These are phyloP conservation scores for Xerocomellus amylosporus DNA, from an alignment of 768 basidiomycete genomes.

Conservation along the genomic window DNA sequence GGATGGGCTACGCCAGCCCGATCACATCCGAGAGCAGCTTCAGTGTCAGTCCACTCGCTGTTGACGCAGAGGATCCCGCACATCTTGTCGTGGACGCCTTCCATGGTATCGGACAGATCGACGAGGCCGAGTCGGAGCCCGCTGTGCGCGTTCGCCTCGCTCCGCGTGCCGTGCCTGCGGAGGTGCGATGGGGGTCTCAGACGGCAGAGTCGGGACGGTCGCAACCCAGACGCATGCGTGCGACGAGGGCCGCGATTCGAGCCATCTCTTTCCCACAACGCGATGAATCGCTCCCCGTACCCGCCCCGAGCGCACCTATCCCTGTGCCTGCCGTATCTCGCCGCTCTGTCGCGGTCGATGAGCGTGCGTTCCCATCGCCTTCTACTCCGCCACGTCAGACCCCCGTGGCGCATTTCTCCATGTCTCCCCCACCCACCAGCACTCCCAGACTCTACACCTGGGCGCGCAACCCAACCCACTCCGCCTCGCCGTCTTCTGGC, in stretches of 20 bases:
- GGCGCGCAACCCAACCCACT: constrained; percentile 36
- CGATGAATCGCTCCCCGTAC: constrained; percentile 10
- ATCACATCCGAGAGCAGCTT: constrained; percentile 41
- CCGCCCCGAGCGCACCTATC: constrained; percentile 29
- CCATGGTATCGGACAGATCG: constrained; percentile 24
- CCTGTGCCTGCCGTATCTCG: constrained; percentile 28
- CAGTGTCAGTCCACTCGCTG: constrained; percentile 50
- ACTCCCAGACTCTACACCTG: constrained; percentile 60
- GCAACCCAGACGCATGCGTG: constrained; percentile 4
- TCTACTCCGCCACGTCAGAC: constrained; percentile 34
- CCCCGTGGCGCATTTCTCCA: constrained; percentile 26
- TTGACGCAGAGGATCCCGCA: constrained; percentile 41
- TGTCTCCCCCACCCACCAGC: constrained; percentile 54
- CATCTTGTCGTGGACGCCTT: constrained; percentile 40
- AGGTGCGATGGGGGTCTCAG: constrained; percentile 5
- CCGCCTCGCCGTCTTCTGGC: constrained; percentile 37
- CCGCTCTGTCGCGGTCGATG: constrained; percentile 21
- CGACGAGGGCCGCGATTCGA: background rate
- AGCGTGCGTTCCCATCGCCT: constrained; percentile 18
- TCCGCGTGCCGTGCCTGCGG: constrained; percentile 11
- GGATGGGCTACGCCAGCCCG: constrained; percentile 35
- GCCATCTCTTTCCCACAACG: background rate
- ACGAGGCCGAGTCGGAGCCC: constrained; percentile 12
- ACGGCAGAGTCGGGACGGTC: constrained; percentile 2
- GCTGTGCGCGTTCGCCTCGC: constrained; percentile 26